Conservation (phyloP, 257 asterid species). For the Petunia secreta region DNA sequence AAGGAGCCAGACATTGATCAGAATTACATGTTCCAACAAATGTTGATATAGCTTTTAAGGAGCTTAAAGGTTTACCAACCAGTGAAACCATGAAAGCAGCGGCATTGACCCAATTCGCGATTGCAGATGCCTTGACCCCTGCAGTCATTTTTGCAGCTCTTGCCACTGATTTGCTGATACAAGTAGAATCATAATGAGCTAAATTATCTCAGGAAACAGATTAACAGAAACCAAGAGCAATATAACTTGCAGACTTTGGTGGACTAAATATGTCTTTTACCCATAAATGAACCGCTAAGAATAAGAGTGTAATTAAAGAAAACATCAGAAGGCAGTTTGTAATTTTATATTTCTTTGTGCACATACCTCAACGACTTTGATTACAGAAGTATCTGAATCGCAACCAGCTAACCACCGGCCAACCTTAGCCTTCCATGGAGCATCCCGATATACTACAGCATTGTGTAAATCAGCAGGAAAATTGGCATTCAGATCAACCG, state of each 20-base stretch:
- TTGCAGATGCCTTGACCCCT: constrained; percentile 88
- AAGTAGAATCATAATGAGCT: constrained; percentile 22
- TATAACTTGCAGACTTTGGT: background rate
- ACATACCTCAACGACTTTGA: constrained; percentile 72
- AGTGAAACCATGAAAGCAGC: constrained; percentile 90
- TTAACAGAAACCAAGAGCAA: background rate
- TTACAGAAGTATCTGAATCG: constrained; percentile 44
- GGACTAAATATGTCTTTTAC: background rate
- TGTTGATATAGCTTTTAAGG: background rate
- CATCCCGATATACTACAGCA: constrained; percentile 74
- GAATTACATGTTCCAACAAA: background rate
- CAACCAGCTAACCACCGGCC: constrained; percentile 95
- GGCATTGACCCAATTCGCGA: constrained; percentile 80
- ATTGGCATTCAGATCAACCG: constrained; percentile 52
- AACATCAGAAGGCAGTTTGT: background rate
- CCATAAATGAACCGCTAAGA: background rate
- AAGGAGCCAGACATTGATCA: background rate
- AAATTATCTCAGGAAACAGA: constrained; percentile 14
- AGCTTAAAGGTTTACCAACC: constrained; percentile 53
- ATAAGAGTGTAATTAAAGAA: background rate
- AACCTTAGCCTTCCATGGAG: constrained; percentile 90
- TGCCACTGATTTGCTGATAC: constrained; percentile 75
- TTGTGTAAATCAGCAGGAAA: constrained; percentile 69
- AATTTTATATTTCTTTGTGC: background rate
- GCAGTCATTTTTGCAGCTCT: constrained; percentile 80